A percentile compares a stretch with the other conserved stretches of the same genome.
These are phyloP conservation scores for Tetrahymena thermophila DNA, from an alignment of 73 alveolate species.

Conservation along the genomic window DNA sequence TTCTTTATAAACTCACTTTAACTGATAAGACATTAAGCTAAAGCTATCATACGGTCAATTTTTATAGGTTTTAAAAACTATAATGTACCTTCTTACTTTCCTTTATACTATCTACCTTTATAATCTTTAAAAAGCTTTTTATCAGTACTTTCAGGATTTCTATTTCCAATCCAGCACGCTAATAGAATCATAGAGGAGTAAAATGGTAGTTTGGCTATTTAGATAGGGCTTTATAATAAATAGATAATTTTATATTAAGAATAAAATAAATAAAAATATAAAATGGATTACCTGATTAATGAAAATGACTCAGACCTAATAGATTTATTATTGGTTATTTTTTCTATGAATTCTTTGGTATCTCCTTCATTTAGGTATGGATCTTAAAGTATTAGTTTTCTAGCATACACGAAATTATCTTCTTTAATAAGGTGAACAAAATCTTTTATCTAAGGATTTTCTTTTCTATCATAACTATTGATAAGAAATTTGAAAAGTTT, in stretches of 20 bases:
- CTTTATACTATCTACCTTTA: not conserved
- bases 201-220: not conserved
- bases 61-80: not conserved
- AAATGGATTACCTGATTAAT: not conserved
- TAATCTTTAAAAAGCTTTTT: not conserved
- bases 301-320: not conserved
- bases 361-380: not conserved
- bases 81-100: not conserved
- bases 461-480: not conserved
- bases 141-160: not conserved
- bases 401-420: not conserved
- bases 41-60: not conserved
- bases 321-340: not conserved
- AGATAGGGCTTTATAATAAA: not conserved
- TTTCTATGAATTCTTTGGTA: not conserved
- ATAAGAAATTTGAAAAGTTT: not conserved
- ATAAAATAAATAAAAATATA: not conserved
- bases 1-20: not conserved
- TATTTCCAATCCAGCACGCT: not conserved
- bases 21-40: not conserved
- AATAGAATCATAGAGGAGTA: not conserved
- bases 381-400: not conserved
- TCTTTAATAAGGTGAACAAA: not conserved
- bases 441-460: not conserved
- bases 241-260: not conserved